Base-by-base conservation (phyloP, 139 green algal genomes). In the Gonium pectorale region DNA sequence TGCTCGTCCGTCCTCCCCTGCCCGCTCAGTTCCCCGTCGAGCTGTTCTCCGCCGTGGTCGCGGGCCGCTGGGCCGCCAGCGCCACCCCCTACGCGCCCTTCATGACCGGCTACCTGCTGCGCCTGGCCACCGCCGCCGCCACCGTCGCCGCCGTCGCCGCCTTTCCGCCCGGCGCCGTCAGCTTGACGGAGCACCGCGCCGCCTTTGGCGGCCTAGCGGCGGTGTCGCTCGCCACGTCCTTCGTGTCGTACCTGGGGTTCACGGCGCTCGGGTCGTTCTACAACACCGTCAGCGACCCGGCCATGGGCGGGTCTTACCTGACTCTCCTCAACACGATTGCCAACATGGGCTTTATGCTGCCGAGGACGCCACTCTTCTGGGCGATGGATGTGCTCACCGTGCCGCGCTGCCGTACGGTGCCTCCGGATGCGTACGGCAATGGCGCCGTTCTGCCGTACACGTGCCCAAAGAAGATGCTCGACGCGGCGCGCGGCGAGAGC, bases 241-340 rank as follows among this genome's bases (percentile, higher is more conserved):
- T 97, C 86, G 89, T 89, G 35, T 94, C 86, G 67, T 97, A 96
- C 0, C 91, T 99, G 31, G 95, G 95, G 91, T 99, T 99, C 91
- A 98, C 96, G 19, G 88, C 93, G 1, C 87, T 97, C 33, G 95
- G 96, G 43, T 92, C 85, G 26, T 96, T 98, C 86, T 98, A 92
- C 90, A 98, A 97, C 83, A 69, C 68, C 51, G 80, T 95, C n/a
- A 87, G 59, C 31, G 91, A 94, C 77, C 91, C 93, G 43, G 71
- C 26, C 41, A 96, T 96, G 92, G 96, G 96, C n/a, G 96, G 96
- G 37, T 92, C 95, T 3, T 99, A 98, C 90, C 90, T 99, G 27
- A 99, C 96, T 6, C 93, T 99, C 68, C 93, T 99, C 40, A 99
- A 99, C 92, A 98, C 96, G 21, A 95, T 98, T 46, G 93, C 95